A percentile compares a stretch with the other conserved stretches of the same genome.
These are phyloP conservation scores for Phalaenopsis aphrodite DNA, from an alignment of 106 monocot species.

Conservation along the genomic window DNA sequence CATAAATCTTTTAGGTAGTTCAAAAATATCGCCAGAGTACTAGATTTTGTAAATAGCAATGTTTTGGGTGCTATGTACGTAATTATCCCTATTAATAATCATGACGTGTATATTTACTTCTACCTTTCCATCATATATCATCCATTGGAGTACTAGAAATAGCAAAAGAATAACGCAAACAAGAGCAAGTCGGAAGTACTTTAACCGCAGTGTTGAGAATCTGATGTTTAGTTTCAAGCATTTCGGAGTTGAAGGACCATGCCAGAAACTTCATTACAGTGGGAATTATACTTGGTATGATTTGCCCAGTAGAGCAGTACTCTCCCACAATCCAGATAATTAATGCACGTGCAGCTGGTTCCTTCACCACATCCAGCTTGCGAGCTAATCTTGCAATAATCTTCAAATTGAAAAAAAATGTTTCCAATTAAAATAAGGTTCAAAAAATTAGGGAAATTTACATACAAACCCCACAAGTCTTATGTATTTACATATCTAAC, in stretches of 20 bases:
- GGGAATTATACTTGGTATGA: conserved; percentile 52
- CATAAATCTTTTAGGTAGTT: no score
- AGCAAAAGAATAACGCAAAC: background rate
- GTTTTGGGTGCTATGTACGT: no score
- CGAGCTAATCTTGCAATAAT: conserved; percentile 62
- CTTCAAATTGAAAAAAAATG: conserved; percentile 25
- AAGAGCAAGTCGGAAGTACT: conserved; percentile 26
- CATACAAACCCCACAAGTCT: no score
- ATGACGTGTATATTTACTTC: background rate
- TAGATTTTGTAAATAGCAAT: no score
- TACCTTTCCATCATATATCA: background rate
- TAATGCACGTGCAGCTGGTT: conserved; percentile 67
- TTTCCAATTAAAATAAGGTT: background rate
- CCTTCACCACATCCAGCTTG: conserved; percentile 65
- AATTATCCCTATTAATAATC: background rate
- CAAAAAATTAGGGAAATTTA: background rate
- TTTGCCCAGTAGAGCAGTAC: conserved; percentile 52
- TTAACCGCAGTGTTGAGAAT: conserved; percentile 78
- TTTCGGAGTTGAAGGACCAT: conserved; percentile 63
- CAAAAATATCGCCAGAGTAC: no score
- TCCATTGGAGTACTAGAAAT: background rate
- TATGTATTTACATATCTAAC: no score
- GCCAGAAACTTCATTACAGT: conserved; percentile 71
- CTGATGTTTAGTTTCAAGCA: conserved; percentile 82
- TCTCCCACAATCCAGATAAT: conserved; percentile 91